Base-by-base conservation (phyloP, 306 rosid genomes). In the Lotus japonicus region DNA sequence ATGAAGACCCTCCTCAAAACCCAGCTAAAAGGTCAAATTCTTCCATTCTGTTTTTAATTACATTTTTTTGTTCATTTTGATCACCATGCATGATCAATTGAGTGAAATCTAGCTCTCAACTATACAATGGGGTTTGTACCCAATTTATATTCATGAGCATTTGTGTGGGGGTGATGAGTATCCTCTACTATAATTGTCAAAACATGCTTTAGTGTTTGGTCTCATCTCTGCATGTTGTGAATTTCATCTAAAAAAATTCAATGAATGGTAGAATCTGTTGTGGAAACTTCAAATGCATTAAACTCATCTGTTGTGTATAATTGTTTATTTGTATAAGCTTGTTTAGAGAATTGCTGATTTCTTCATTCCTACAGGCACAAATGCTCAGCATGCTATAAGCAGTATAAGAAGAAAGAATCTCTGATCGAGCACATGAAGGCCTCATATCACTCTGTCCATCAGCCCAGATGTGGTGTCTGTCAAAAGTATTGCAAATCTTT, bases 381-480 rank as follows among this genome's bases (percentile, higher is more conserved):
- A 81, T 91, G 96, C 68, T 48, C 80, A 10, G 96, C 94, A 9
- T 91, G 97, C 84, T 91, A 80, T 76, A 88, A 76, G 81, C 96
- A 87, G 66, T 91, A 68, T 69, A 91, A 88, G 85, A 80, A 80
- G 77, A 84, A 68, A 76, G 92, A 84, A 48, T 91, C 87, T 79
- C 87, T 88, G 48, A 58, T 88, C 16, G 91, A 91, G 73, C 94
- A 91, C 74, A 82, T 87, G 88, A 83, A 82, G 79, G 43, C 62
- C 33, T 77, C 96, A 0, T 61, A 79, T 58, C 97, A 88, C 75
- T 87, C 95, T 3, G 68, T 62, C 13, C 97, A 91, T 87, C 86
- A 91, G 63, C 97, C 97, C 31, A 78, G 63, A 70, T 91, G 96
- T 39, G 75, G 72, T 77, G 82, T 85, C 35, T 88, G 97, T 71